Conservation (phyloP, 805 yeast species). For the Teunomyces kruisii region DNA sequence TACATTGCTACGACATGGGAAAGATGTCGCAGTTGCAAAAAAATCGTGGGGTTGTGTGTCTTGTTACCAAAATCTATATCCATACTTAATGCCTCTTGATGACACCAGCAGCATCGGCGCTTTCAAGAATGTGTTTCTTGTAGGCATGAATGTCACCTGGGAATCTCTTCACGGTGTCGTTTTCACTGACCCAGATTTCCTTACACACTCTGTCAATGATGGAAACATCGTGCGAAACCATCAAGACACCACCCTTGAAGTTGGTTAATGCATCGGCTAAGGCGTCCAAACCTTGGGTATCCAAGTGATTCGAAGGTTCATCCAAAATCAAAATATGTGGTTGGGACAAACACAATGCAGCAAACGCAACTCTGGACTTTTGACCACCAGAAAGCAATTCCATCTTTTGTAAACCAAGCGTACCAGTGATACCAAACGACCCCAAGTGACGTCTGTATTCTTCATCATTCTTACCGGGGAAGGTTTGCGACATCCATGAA, state of each 20-base stretch:
- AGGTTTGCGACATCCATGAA: slow-evolving; percentile 86
- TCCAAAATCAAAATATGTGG: slow-evolving; percentile 93
- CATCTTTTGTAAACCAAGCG: slow-evolving; percentile 90
- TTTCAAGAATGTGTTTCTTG: slow-evolving; percentile 78
- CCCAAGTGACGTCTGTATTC: slow-evolving; percentile 97
- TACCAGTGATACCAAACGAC: slow-evolving; percentile 94
- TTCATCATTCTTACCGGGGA: slow-evolving; percentile 93
- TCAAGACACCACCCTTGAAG: slow-evolving; percentile 92
- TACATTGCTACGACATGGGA: too few species aligned
- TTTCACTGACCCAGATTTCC: slow-evolving; percentile 94
- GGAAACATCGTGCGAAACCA: slow-evolving; percentile 97
- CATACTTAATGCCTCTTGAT: slow-evolving; percentile 69
- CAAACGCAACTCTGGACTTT: slow-evolving; percentile 97
- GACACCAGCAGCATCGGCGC: slow-evolving; percentile 84
- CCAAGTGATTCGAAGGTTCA: slow-evolving; percentile 98
- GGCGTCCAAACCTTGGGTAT: slow-evolving; percentile 97
- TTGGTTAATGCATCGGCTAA: slow-evolving; percentile 82
- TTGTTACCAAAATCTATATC: too few species aligned
- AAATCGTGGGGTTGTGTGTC: too few species aligned
- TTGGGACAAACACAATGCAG: slow-evolving; percentile 83
- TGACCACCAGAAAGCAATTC: slow-evolving; percentile 94
- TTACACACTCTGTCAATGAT: slow-evolving; percentile 86
- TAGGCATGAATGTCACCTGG: slow-evolving; percentile 84
- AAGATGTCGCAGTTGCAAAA: too few species aligned
- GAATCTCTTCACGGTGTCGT: slow-evolving; percentile 74